Base-by-base conservation (phyloP, 2,329 filamentous ascomycete species). In the Clonostachys rosea region DNA sequence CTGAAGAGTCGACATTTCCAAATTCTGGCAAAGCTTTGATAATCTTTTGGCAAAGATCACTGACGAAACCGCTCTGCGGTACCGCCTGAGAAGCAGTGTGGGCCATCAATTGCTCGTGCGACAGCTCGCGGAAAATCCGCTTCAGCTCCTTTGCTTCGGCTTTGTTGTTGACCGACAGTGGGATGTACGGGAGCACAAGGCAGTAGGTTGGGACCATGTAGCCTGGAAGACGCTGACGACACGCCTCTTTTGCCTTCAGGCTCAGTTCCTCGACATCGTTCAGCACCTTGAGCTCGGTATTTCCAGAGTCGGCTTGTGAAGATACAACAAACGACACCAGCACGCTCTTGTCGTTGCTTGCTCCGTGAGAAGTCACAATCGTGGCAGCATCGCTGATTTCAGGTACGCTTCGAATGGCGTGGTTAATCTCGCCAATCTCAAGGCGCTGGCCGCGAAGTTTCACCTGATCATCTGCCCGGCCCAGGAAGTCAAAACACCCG, bases 181-280 rank as follows among this genome's bases (percentile, higher is more conserved):
- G 91, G 46, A 96, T 83, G 8, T 70, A 75, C 0, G 83, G 76
- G 8, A 96, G 67, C 5, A 78, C 79, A 20, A 96, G 70, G 49
- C 95, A 83, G 58, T 94, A 89, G 0, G 89, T 91, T 1, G 91
- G 92, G 3, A 96, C 80, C 91, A 96, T 96, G 62, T 96, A 96
- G 0, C 77, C 79, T 0, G 91, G 88, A 4, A 96, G 75, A 18
- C 74, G 81, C 3, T 78, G 70, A 34, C 79, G 78, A 55, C 91
- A 96, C n/a, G 81, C 78, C 20, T 76, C 69, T 53, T 76, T 76
- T 6, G 83, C 78, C 5, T 62, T 61, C 1, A 59, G 62, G 8
- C 76, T 65, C 4, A 84, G 56, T 0, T 59, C 56, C 11, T 67
- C 61, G 5, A 60, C 52, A 24, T 68, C 65, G 4, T 52, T 30